phyloP scores from a whole-genome alignment of 345 rosid genomes.

The Geranium rotundifolium region DNA sequence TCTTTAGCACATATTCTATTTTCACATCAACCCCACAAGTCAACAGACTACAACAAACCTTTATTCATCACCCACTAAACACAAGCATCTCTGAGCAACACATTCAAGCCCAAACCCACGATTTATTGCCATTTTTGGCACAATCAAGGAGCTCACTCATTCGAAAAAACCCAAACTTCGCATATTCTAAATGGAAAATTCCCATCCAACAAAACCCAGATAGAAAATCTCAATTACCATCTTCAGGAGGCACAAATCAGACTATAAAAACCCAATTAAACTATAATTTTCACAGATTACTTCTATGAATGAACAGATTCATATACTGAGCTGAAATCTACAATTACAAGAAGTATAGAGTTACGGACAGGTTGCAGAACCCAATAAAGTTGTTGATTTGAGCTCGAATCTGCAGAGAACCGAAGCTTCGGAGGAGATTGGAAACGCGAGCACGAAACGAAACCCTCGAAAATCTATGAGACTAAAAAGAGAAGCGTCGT shows the following conservation, averaged over 20 bases:
- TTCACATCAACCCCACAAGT: background rate
- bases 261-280: no score
- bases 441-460: no score
- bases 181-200: background rate
- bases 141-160: background rate
- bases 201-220: background rate
- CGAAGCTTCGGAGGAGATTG: background rate
- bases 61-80: background rate
- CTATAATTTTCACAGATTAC: no score
- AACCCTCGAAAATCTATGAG: background rate
- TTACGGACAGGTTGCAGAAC: background rate
- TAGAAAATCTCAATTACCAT: background rate
- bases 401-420: background rate
- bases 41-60: background rate
- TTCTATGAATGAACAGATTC: no score
- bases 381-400: background rate
- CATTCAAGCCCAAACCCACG: background rate
- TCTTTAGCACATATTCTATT: no score
- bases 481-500: no score
- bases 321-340: background rate
- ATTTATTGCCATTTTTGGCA: background rate
- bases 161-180: background rate
- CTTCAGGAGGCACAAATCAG: no score
- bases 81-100: background rate
- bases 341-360: background rate